Evolutionary conservation across 257 asterid genomes (phyloP).

Genomic region (Nicotiana undulata): DNA sequence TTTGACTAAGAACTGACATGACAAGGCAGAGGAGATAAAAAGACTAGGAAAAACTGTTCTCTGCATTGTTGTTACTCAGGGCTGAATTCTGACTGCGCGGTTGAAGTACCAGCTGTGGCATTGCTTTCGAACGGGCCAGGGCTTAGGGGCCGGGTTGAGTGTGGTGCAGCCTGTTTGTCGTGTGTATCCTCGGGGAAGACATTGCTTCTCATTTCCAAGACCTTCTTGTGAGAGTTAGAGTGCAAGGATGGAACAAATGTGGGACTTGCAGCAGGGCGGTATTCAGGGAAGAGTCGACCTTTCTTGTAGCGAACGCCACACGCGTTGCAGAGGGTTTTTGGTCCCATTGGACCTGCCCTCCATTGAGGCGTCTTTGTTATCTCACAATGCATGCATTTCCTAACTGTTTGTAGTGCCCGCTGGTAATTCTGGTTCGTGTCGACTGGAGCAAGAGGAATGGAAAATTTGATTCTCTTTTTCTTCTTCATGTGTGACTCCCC

Average conservation of each 20-base stretch:
- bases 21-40: not conserved
- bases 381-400: conserved; percentile 58
- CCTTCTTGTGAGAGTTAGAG: conserved; percentile 56
- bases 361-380: conserved; percentile 60
- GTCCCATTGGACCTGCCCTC: conserved; percentile 60
- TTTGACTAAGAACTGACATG: not conserved
- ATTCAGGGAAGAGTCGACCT: conserved; percentile 49
- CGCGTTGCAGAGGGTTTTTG: conserved; percentile 54
- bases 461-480: conserved; percentile 44
- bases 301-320: conserved; percentile 58
- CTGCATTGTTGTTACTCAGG: not conserved
- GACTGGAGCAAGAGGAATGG: conserved; percentile 11
- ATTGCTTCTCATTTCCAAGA: conserved; percentile 41
- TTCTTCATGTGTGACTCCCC: conserved; percentile 44
- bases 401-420: conserved; percentile 29
- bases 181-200: not conserved
- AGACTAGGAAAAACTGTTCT: not conserved
- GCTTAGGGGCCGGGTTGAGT: not conserved
- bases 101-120: not conserved
- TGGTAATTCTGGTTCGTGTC: conserved; percentile 17
- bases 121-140: not conserved
- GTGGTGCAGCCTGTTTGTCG: not conserved
- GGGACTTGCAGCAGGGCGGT: conserved; percentile 56
- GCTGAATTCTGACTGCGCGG: not conserved
- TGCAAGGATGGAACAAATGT: conserved; percentile 47